phyloP scores from a whole-genome alignment of 176 grass and related monocot genomes.

The Oryza coarctata region DNA sequence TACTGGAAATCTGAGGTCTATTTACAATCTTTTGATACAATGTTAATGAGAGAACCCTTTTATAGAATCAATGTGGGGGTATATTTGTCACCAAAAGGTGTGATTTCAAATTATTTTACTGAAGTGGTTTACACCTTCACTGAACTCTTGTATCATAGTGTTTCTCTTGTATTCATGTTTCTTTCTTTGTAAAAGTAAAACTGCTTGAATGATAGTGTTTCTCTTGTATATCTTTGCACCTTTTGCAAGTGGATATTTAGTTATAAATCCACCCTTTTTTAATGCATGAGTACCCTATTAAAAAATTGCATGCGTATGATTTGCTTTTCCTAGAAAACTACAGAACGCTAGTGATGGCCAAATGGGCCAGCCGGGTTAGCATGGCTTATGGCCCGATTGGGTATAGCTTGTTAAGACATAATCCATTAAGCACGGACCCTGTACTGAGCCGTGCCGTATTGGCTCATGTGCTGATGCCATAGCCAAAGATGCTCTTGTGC shows the following conservation, averaged over 20 bases:
- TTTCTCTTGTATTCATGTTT: neutral
- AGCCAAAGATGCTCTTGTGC: no score
- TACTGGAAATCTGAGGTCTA: slow-evolving; percentile 74
- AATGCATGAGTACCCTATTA: neutral
- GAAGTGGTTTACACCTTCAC: neutral
- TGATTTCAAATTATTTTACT: neutral
- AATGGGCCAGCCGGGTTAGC: no score
- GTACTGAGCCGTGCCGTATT: no score
- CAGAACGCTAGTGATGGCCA: no score
- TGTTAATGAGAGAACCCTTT: slow-evolving; percentile 21
- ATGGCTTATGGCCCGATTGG: no score
- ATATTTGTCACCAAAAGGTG: slow-evolving; percentile 14
- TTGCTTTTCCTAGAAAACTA: neutral
- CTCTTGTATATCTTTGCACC: neutral
- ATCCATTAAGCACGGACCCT: no score
- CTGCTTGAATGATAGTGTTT: neutral
- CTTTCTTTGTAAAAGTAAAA: neutral
- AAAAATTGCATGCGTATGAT: neutral
- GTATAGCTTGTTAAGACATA: no score
- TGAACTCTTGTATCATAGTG: slow-evolving; percentile 24
- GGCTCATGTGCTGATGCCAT: no score
- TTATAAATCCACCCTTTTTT: neutral
- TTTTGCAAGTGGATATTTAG: neutral
- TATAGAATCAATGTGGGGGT: slow-evolving; percentile 1
- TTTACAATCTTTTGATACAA: neutral